Evolutionary conservation across 139 green algal species (phyloP), one percentile per base, ranked within the genome.

Genomic region (Trebouxia sp.): DNA sequence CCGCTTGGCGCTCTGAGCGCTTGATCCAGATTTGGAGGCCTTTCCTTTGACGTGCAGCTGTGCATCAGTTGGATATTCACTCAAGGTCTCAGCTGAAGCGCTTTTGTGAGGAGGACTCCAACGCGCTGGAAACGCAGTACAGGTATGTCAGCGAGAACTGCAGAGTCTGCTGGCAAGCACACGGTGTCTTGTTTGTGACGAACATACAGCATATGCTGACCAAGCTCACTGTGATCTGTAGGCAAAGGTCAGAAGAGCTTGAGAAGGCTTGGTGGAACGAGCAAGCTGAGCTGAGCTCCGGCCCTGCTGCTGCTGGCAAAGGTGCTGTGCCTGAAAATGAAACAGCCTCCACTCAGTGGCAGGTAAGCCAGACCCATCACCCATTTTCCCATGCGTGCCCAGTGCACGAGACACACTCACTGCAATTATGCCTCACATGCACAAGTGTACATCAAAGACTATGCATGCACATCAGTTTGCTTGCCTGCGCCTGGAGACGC

Each of bases 221-320:
- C n/a, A 15, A 56, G 62, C 1, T n/a, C 80, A 22, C n/a, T n/a
- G n/a, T n/a, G 47, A 41, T 39, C 12, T 51, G 56, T 55, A 89
- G 86, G 50, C 3, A 32, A 15, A 56, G 62, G 3, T n/a, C 80
- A 22, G 87, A 90, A 10, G 80, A 87, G 30, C 58, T 91, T n/a
- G 85, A 92, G 17, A 37, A 69, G 10, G 72, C 37, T 8, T 92
- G 88, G 88, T 92, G 88, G 88, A 78, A 91, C 51, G 88, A 92
- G 77, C 65, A 90, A 28, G 87, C 83, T 6, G 76, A 84, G 62
- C 65, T 87, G 20, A 55, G 67, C 45, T 43, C 47, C 32, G 51
- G 48, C 39, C 75, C 53, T 53, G 48, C 55, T 39, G 53, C 72
- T 65, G 72, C 45, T 45, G 32, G 50, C 22, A 41, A 35, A 48